These are phyloP conservation scores for Aspergillus clavatus DNA, from an alignment of 2,329 filamentous ascomycete genomes.

Conservation along the genomic window DNA sequence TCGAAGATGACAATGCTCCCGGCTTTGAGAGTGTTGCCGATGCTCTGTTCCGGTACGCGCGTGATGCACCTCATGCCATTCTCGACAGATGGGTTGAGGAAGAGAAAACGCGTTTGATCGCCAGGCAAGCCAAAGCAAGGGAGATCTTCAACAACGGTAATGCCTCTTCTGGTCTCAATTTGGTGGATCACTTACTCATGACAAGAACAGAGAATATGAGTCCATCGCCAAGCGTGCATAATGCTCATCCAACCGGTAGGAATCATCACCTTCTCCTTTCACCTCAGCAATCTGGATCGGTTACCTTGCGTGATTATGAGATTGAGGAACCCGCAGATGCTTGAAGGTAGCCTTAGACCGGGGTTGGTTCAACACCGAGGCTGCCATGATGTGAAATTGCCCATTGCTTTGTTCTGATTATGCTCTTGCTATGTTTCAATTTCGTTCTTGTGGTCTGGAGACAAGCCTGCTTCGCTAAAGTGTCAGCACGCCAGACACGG, in stretches of 20 bases:
- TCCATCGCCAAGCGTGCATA: slow-evolving; percentile 18
- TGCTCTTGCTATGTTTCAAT: too few relatives aligned
- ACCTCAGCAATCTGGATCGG: slow-evolving; percentile 18
- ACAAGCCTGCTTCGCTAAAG: too few relatives aligned
- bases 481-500: too few relatives aligned
- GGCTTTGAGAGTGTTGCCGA: slow-evolving; percentile 57
- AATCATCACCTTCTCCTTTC: slow-evolving; percentile 27
- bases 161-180: slow-evolving; percentile 10
- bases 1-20: slow-evolving; percentile 58
- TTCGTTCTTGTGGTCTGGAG: too few relatives aligned
- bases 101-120: slow-evolving; percentile 37
- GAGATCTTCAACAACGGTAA: slow-evolving; percentile 36
- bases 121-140: slow-evolving; percentile 33
- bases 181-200: slow-evolving; percentile 7
- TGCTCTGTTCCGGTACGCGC: slow-evolving; percentile 43
- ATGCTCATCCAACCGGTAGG: slow-evolving; percentile 31
- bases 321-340: slow-evolving; percentile 32
- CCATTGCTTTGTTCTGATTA: too few relatives aligned
- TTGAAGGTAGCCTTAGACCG: background rate
- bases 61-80: slow-evolving; percentile 53
- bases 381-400: too few relatives aligned
- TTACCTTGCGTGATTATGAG: slow-evolving; percentile 34
- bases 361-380: too few relatives aligned
- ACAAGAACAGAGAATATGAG: background rate
- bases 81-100: slow-evolving; percentile 58